phyloP scores from a whole-genome alignment of 345 rosid genomes.

The Melaleuca quinquenervia region DNA sequence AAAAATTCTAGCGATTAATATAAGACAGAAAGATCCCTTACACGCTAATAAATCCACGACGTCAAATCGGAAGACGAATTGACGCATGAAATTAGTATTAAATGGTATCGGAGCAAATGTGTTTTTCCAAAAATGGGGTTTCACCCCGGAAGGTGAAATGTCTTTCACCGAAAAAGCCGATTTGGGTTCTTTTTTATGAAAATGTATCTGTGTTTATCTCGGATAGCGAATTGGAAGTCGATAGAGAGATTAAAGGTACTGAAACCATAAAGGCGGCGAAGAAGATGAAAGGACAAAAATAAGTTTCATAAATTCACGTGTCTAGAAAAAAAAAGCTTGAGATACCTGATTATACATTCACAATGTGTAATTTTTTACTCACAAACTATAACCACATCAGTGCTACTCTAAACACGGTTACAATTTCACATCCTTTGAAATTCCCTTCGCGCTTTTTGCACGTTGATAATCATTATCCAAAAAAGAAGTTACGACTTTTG shows the following conservation, averaged over 20 bases:
- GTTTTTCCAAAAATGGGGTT: no score
- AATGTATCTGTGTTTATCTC: not conserved
- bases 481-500: not conserved
- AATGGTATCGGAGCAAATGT: not conserved
- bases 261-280: not conserved
- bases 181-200: no score
- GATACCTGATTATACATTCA: no score
- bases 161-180: not conserved
- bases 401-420: not conserved
- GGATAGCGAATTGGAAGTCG: not conserved
- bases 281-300: not conserved
- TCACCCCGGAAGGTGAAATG: not conserved
- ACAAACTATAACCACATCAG: no score
- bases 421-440: not conserved
- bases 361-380: no score
- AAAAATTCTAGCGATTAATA: not conserved
- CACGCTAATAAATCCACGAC: not conserved
- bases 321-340: no score
- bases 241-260: not conserved
- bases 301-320: no score
- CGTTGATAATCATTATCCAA: not conserved
- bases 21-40: not conserved
- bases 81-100: not conserved
- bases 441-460: not conserved
- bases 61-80: not conserved